Conservation (phyloP, 257 asterid species). For the Solanum sparsipilum region DNA sequence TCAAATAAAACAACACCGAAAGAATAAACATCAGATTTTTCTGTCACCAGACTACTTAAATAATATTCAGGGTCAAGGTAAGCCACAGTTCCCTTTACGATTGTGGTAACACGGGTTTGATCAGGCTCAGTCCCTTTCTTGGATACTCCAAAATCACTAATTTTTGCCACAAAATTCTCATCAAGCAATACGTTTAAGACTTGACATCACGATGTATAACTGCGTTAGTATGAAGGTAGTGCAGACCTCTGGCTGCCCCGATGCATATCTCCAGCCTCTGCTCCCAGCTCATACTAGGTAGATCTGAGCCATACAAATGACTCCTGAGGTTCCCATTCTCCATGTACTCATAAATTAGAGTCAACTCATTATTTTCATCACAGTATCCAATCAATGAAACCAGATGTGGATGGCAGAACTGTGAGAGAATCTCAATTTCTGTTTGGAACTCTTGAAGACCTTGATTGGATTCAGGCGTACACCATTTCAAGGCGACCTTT, state of each 20-base stretch:
- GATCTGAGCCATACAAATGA: too few species aligned
- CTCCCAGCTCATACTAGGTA: too few species aligned
- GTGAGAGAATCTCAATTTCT: too few species aligned
- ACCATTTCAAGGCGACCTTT: too few species aligned
- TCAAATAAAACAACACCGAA: background rate
- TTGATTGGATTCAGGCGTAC: fast-evolving
- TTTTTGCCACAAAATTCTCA: background rate
- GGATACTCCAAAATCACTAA: background rate
- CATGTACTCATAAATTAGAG: too few species aligned
- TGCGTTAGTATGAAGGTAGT: background rate
- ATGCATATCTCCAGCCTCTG: background rate
- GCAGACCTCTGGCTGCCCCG: too few species aligned
- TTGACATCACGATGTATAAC: background rate
- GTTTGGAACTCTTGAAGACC: too few species aligned
- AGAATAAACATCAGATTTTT: background rate
- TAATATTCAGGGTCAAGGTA: background rate
- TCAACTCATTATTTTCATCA: too few species aligned
- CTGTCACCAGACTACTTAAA: background rate
- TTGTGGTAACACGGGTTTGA: background rate
- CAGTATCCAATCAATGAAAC: too few species aligned
- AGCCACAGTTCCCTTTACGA: fast-evolving
- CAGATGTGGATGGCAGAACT: too few species aligned
- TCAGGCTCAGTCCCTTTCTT: background rate
- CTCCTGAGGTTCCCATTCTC: too few species aligned
- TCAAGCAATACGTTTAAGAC: background rate